phyloP scores from a whole-genome alignment of 106 monocot species.

The Dactylorhiza incarnata region DNA sequence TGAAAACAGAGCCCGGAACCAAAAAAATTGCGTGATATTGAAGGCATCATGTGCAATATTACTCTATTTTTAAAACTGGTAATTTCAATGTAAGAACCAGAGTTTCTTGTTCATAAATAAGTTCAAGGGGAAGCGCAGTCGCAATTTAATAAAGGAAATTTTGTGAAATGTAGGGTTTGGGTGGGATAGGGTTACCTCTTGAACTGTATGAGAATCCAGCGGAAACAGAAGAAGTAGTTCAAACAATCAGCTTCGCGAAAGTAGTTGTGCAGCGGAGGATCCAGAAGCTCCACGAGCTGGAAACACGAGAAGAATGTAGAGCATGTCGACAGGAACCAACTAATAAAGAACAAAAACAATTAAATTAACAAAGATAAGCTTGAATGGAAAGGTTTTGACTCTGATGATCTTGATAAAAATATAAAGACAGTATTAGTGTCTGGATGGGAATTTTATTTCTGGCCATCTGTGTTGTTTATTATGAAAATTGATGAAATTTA shows the following conservation, averaged over 20 bases:
- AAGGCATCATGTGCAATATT: no score
- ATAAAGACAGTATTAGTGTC: no score
- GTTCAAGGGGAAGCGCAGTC: no score
- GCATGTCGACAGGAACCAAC: background rate
- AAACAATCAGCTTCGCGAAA: conserved; percentile 85
- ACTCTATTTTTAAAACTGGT: no score
- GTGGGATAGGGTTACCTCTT: conserved; percentile 45
- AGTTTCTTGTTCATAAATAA: no score
- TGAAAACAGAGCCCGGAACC: no score
- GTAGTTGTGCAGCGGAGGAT: conserved; percentile 71
- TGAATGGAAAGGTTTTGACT: background rate
- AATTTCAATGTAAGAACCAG: no score
- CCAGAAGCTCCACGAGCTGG: conserved; percentile 93
- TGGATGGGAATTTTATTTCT: no score
- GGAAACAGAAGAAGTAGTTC: conserved; percentile 97
- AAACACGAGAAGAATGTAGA: conserved; percentile 4
- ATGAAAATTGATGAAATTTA: no score
- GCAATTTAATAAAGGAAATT: background rate
- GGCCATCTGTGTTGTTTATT: no score
- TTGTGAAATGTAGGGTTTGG: background rate
- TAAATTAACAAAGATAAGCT: background rate
- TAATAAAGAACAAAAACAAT: background rate
- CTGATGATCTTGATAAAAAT: background rate
- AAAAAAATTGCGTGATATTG: no score
- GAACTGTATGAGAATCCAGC: conserved; percentile 99